A percentile compares a stretch with the other conserved stretches of the same genome.
Evolutionary conservation across 345 rosid species (phyloP).

Genomic region (Barbarea vulgaris): DNA sequence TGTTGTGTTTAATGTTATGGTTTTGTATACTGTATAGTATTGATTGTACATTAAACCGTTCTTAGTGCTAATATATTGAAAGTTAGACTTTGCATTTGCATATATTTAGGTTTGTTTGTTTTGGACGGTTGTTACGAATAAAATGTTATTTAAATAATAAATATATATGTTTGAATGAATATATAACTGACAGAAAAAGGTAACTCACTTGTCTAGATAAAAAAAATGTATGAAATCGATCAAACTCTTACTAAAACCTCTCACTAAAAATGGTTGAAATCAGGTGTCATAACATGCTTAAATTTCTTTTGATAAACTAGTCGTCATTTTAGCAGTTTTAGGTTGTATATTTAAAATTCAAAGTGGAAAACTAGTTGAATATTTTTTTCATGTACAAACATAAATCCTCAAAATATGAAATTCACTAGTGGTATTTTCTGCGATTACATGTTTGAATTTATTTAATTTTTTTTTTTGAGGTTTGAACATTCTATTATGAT

Average conservation of each 20-base stretch:
- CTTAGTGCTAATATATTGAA: too few relatives aligned
- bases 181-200: neutral
- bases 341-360: too few relatives aligned
- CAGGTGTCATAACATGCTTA: neutral
- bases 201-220: neutral
- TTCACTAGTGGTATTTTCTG: neutral
- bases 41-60: neutral
- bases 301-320: neutral
- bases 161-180: neutral
- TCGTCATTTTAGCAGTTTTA: neutral
- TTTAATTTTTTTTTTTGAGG: neutral
- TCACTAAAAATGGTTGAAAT: neutral
- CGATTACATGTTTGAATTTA: neutral
- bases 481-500: conserved; percentile 1
- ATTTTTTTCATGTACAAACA: neutral
- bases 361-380: neutral
- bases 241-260: neutral
- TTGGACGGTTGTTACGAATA: too few relatives aligned
- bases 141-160: too few relatives aligned
- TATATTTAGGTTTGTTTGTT: too few relatives aligned
- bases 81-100: too few relatives aligned
- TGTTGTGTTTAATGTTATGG: neutral
- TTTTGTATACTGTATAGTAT: neutral
- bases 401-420: neutral
- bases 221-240: neutral